These are phyloP conservation scores for Ogataea ramenticola DNA, from an alignment of 805 yeast genomes.

Conservation along the genomic window DNA sequence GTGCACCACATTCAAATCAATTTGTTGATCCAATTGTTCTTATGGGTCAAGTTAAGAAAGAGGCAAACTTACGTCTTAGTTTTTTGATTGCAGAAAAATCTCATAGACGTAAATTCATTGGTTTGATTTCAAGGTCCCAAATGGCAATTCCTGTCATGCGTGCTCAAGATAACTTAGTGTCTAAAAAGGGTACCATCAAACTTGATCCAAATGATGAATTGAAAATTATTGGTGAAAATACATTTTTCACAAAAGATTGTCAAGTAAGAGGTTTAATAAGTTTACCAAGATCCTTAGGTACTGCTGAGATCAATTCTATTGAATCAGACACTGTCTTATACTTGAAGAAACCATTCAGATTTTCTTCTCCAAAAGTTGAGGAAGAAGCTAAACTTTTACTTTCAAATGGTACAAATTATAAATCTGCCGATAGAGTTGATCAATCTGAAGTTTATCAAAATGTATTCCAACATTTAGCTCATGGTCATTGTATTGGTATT, in stretches of 20 bases:
- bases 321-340: constrained; percentile 64
- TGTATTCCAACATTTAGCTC: constrained; percentile 77
- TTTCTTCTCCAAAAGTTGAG: constrained; percentile 29
- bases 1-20: constrained; percentile 84
- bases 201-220: constrained; percentile 39
- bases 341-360: constrained; percentile 62
- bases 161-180: constrained; percentile 76
- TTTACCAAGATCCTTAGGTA: constrained; percentile 72
- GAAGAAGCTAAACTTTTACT: constrained; percentile 35
- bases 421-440: constrained; percentile 76
- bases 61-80: constrained; percentile 40
- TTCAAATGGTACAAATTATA: constrained; percentile 47
- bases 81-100: constrained; percentile 50
- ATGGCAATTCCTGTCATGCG: constrained; percentile 86
- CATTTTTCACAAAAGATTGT: constrained; percentile 59
- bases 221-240: constrained; percentile 54
- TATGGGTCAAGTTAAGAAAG: constrained; percentile 65
- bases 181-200: constrained; percentile 60
- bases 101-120: constrained; percentile 49
- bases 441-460: constrained; percentile 76
- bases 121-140: constrained; percentile 67
- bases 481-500: constrained; percentile 81
- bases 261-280: constrained; percentile 62
- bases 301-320: constrained; percentile 60
- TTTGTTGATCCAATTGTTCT: constrained; percentile 71